Base-by-base conservation (phyloP, 192 early-diverging fungal genomes). In the Linnemannia elongata region DNA sequence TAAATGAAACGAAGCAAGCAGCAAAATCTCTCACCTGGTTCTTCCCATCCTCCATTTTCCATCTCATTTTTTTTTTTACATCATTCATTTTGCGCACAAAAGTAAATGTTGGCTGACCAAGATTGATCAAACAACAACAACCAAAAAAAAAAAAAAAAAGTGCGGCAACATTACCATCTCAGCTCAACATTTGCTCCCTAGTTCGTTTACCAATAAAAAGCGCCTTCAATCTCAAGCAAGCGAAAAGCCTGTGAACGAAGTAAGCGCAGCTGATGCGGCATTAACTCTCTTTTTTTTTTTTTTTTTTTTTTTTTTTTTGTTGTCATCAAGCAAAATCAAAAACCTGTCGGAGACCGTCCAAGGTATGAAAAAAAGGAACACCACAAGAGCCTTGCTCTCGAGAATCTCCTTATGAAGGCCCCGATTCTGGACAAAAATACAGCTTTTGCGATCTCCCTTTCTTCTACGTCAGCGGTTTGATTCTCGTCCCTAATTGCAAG, bases 251-350 rank as follows among this genome's bases (percentile, higher is more conserved):
- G 54, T 57, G 20, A 22, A 57, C 5, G 9, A 22, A 22, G 27
- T 30, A 63, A 63, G 60, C 27, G 60, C 60, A 66, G 60, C 60
- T 66, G 60, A 66, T 66, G 60, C 60, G 60, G 60, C 60, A 66
- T 33, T 66, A 66, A 66, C 60, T 66, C 30, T 66, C 60, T 66
- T 66, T 66, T 33, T 9, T 66, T 33, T 33, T 9, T 66, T 33
- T 33, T 9, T 66, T 33, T 33, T 9, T 66, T 33, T n/a, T n/a
- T 57, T 57, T 57, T 63, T 33, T 9, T 66, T 33, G n/a, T 15
- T 30, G 2, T 33, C 35, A 13, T 33, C 49, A 30, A 30, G n/a
- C 30, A 66, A 33, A 27, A 63, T 2, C 30, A 63, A 18, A 10
- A 27, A 60, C n/a, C 55, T 52, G n/a, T 60, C 9, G n/a, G 55